A percentile compares a stretch with the other conserved stretches of the same genome.
Evolutionary conservation across 441 rosid genomes (phyloP).

Genomic region (Bocquillonia castaneifolia): DNA sequence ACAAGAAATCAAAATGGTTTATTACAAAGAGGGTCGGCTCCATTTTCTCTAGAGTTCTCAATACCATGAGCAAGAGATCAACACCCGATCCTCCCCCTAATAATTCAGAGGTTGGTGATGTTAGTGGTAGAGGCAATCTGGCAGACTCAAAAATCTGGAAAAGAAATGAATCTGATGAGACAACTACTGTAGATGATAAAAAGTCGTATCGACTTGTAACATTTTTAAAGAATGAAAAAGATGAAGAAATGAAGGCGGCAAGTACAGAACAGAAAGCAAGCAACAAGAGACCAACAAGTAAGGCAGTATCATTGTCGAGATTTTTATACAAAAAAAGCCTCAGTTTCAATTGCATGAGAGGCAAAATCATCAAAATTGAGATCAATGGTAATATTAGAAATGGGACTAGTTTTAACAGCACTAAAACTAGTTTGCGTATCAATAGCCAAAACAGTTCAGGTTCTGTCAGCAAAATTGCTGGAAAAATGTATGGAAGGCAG

Average conservation of each 20-base stretch:
- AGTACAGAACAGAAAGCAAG: background rate
- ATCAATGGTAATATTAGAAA: background rate
- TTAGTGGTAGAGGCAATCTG: background rate
- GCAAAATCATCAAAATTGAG: background rate
- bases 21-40: conserved; percentile 28
- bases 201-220: conserved; percentile 4
- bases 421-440: background rate
- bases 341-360: conserved; percentile 4
- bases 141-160: background rate
- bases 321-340: background rate
- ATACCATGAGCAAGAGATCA: conserved; percentile 18
- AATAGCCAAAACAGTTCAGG: background rate
- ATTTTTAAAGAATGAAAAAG: conserved; percentile 6
- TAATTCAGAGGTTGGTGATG: background rate
- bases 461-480: background rate
- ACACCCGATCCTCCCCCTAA: background rate
- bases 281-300: background rate
- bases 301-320: conserved; percentile 10
- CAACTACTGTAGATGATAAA: background rate
- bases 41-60: conserved; percentile 30
- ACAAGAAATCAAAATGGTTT: conserved; percentile 17
- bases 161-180: background rate
- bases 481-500: conserved; percentile 3
- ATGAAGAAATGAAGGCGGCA: conserved; percentile 12
- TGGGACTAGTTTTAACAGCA: background rate